phyloP scores from a whole-genome alignment of 2,329 filamentous ascomycete genomes.

The Diaporthe sp. region DNA sequence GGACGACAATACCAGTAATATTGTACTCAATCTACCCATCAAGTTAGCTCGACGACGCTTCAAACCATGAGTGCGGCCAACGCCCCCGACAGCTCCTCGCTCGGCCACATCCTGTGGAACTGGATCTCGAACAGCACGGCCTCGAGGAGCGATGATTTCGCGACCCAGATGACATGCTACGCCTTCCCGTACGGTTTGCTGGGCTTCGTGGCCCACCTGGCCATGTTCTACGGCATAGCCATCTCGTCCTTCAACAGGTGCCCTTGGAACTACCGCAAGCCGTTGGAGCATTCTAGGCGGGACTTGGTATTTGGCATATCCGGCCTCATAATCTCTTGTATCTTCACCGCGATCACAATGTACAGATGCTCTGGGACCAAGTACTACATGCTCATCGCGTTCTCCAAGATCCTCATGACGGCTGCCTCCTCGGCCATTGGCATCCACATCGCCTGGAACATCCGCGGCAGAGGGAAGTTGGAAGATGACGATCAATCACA shows the following conservation, averaged over 20 bases:
- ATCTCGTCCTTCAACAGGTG: background rate
- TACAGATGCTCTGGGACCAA: background rate
- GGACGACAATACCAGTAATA: background rate
- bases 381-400: background rate
- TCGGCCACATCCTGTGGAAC: constrained; percentile 5
- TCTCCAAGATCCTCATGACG: background rate
- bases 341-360: background rate
- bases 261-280: background rate
- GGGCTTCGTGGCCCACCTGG: constrained; percentile 18
- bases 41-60: background rate
- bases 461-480: background rate
- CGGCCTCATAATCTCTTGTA: background rate
- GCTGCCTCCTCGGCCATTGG: background rate
- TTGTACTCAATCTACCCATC: background rate
- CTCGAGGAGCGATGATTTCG: background rate
- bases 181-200: background rate
- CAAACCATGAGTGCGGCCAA: background rate
- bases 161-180: background rate
- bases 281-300: background rate
- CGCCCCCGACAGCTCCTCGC: background rate
- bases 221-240: constrained; percentile 17
- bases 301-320: background rate
- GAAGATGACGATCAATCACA: background rate
- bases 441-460: background rate
- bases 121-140: constrained; percentile 8